A percentile compares a stretch with the other conserved stretches of the same genome.
phyloP scores from a whole-genome alignment of 2,329 filamentous ascomycete species.

The Ophiostoma sp. region DNA sequence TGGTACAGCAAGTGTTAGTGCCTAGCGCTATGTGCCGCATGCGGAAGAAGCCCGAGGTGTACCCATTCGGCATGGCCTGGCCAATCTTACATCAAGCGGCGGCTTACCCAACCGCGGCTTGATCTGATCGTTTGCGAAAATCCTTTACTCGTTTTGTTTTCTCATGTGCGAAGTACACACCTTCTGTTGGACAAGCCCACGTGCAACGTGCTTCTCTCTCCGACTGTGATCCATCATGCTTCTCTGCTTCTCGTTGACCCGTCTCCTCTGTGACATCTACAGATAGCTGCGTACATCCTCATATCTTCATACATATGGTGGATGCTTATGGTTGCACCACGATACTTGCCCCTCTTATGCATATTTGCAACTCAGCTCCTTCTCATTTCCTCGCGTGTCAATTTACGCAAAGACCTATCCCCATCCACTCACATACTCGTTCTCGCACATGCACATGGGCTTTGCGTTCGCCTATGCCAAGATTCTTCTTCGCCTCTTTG shows the following conservation, averaged over 20 bases:
- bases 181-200: too few relatives aligned
- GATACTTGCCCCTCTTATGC: neutral
- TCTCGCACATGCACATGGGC: neutral
- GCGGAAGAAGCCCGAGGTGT: constrained; percentile 8
- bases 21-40: neutral
- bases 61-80: neutral
- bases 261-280: too few relatives aligned
- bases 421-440: neutral
- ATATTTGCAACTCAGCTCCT: neutral
- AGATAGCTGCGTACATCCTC: too few relatives aligned
- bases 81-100: neutral
- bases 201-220: too few relatives aligned
- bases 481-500: neutral
- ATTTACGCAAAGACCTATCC: too few relatives aligned
- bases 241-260: neutral
- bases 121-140: too few relatives aligned
- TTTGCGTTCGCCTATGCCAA: neutral
- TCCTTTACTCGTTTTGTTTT: too few relatives aligned
- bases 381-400: neutral
- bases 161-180: too few relatives aligned
- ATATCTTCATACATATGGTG: neutral
- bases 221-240: too few relatives aligned
- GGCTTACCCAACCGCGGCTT: too few relatives aligned
- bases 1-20: neutral
- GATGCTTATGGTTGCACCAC: neutral